A percentile compares a stretch with the other conserved stretches of the same genome.
Evolutionary conservation across 495 filamentous ascomycete species (phyloP).

Genomic region (Gamarada debralockiae): DNA sequence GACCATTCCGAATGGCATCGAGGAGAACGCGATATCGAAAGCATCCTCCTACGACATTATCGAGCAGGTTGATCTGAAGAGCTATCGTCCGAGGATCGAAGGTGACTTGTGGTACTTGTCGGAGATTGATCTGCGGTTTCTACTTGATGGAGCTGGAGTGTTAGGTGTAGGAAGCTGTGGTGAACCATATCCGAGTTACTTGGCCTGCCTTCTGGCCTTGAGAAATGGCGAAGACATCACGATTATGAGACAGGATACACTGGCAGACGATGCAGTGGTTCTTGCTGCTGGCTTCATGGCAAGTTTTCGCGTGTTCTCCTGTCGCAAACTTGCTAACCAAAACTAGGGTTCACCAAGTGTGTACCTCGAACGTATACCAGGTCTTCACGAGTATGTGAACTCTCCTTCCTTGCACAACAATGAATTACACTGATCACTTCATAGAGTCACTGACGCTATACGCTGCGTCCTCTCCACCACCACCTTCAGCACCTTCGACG

Average conservation of each 20-base stretch:
- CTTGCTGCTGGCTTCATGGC: conserved; percentile 43
- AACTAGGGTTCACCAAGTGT: conserved; percentile 47
- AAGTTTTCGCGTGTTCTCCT: conserved; percentile 33
- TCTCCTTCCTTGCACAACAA: background rate
- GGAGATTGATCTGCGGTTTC: conserved; percentile 53
- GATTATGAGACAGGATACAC: conserved; percentile 41
- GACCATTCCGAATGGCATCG: conserved; percentile 78
- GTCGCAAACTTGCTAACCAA: conserved; percentile 33
- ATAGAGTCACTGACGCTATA: conserved; percentile 26
- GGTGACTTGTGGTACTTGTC: conserved; percentile 51
- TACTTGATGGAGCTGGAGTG: conserved; percentile 56
- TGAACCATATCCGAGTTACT: conserved; percentile 44
- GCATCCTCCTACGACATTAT: conserved; percentile 19
- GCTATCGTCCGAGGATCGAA: conserved; percentile 45
- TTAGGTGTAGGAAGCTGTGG: conserved; percentile 60
- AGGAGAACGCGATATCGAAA: conserved; percentile 50
- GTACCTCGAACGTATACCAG: conserved; percentile 47
- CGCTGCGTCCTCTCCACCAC: conserved; percentile 12
- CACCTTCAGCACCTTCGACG: conserved; percentile 18
- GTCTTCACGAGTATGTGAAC: conserved; percentile 45
- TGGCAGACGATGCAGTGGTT: conserved; percentile 41
- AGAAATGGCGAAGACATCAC: conserved; percentile 43
- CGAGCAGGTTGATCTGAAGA: conserved; percentile 36
- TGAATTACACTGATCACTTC: background rate
- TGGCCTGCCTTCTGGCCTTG: conserved; percentile 40